Percentiles rank a stretch among this genome's conserved stretches.
Conservation (phyloP, 192 early-diverging fungal species). For the Coemansia sp. region DNA sequence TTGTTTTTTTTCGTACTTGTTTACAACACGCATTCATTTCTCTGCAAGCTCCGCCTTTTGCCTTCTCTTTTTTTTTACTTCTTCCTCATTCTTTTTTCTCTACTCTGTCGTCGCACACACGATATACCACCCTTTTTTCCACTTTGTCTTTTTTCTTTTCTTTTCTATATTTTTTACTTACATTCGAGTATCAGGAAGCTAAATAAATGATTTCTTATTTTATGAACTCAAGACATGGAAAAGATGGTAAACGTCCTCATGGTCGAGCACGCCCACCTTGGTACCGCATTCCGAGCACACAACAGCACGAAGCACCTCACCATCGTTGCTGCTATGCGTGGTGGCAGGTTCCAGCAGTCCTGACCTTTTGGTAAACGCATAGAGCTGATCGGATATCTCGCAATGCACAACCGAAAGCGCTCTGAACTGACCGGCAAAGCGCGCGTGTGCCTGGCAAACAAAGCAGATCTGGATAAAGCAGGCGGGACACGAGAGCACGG, state of each 20-base stretch:
- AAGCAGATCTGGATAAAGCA: conserved; percentile 52
- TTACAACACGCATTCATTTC: background rate
- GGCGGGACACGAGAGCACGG: conserved; percentile 44
- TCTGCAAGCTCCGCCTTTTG: background rate
- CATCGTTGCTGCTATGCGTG: background rate
- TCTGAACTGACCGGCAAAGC: conserved; percentile 38
- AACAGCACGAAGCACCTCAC: conserved; percentile 20
- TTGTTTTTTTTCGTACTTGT: background rate
- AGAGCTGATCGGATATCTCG: conserved; percentile 8
- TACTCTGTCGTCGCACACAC: background rate
- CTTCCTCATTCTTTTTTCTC: background rate
- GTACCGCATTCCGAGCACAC: conserved; percentile 34
- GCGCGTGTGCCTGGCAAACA: conserved; percentile 36
- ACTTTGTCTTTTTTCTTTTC: background rate
- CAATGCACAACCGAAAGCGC: conserved; percentile 32
- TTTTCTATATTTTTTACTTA: background rate
- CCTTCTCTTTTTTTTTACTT: background rate
- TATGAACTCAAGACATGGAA: conserved; percentile 30
- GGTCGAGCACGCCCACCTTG: conserved; percentile 38
- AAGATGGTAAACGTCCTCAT: conserved; percentile 31
- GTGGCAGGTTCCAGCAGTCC: conserved; percentile 14
- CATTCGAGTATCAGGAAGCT: background rate
- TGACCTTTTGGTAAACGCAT: conserved; percentile 16
- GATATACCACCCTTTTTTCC: conserved; percentile 2
- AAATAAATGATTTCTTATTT: background rate